phyloP scores from a whole-genome alignment of 2,329 filamentous ascomycete genomes.

The Chrysoporthe deuterocubensis region DNA sequence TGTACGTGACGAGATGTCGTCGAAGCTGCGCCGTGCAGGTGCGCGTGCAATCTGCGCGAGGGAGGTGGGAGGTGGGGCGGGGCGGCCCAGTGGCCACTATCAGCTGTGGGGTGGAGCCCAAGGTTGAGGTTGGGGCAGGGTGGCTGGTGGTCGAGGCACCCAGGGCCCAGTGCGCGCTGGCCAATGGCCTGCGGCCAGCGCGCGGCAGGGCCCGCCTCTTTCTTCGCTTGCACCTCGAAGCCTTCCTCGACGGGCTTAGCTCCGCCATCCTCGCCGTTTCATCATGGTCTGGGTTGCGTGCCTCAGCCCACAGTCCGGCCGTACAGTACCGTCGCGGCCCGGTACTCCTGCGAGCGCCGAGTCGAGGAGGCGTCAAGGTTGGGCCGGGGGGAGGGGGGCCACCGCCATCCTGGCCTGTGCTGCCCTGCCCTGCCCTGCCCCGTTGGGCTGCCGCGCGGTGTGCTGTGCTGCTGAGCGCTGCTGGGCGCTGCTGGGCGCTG shows the following conservation, averaged over 20 bases:
- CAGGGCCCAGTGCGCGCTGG: not conserved
- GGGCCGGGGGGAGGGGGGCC: not conserved
- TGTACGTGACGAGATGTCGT: constrained; percentile 4
- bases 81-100: not conserved
- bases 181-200: not conserved
- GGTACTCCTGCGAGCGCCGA: too few relatives aligned
- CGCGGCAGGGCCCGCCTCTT: constrained; percentile 5
- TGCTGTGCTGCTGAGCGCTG: not conserved
- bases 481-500: too few relatives aligned
- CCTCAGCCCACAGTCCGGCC: not conserved
- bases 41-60: not conserved
- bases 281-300: constrained; percentile 14
- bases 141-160: too few relatives aligned
- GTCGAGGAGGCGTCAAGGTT: too few relatives aligned
- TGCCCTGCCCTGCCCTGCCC: too few relatives aligned
- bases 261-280: constrained; percentile 13
- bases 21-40: not conserved
- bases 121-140: not conserved
- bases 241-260: constrained; percentile 18
- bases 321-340: not conserved
- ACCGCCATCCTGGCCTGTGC: not conserved
- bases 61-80: not conserved
- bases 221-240: constrained; percentile 19
- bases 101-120: not conserved
- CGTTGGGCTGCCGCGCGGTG: constrained; percentile 1